Conservation (phyloP, 2,329 filamentous ascomycete species). For the Herpotrichia juniperi region DNA sequence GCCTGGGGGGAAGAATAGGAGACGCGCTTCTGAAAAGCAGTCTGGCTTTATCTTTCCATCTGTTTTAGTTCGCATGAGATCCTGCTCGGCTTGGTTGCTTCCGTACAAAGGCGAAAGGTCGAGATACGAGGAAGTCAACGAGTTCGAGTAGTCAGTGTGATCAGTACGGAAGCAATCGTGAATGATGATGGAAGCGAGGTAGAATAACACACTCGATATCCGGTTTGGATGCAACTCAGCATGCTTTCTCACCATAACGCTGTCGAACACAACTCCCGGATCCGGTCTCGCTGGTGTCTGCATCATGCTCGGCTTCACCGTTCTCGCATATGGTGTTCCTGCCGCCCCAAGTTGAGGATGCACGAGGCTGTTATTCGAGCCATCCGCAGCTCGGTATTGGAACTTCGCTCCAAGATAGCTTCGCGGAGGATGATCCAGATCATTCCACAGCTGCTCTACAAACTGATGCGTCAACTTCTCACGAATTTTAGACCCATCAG, state of each 20-base stretch:
- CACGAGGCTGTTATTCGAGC: conserved; percentile 62
- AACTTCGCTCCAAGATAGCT: conserved; percentile 52
- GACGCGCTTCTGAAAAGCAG: conserved; percentile 69
- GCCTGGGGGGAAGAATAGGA: conserved; percentile 71
- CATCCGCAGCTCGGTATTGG: conserved; percentile 56
- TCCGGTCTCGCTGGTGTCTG: conserved; percentile 68
- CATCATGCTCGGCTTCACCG: conserved; percentile 63
- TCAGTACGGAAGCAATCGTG: conserved; percentile 70
- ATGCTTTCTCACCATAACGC: conserved; percentile 66
- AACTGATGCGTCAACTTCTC: conserved; percentile 52
- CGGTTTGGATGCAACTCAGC: conserved; percentile 71
- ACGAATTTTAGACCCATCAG: conserved; percentile 46
- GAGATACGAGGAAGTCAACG: conserved; percentile 74
- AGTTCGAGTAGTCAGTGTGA: conserved; percentile 66
- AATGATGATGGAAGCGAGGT: conserved; percentile 71
- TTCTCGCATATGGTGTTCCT: conserved; percentile 71
- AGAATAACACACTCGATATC: conserved; percentile 78
- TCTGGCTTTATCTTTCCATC: conserved; percentile 75
- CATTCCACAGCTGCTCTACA: conserved; percentile 55
- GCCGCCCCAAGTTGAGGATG: conserved; percentile 69
- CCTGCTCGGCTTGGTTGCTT: conserved; percentile 69
- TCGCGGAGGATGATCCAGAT: conserved; percentile 56
- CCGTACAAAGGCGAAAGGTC: conserved; percentile 77
- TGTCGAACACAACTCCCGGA: conserved; percentile 70
- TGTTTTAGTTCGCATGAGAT: conserved; percentile 67